Evolutionary conservation across 495 filamentous ascomycete species (phyloP), one percentile per base, ranked within the genome.

Genomic region (Penicillium robsamsonii): DNA sequence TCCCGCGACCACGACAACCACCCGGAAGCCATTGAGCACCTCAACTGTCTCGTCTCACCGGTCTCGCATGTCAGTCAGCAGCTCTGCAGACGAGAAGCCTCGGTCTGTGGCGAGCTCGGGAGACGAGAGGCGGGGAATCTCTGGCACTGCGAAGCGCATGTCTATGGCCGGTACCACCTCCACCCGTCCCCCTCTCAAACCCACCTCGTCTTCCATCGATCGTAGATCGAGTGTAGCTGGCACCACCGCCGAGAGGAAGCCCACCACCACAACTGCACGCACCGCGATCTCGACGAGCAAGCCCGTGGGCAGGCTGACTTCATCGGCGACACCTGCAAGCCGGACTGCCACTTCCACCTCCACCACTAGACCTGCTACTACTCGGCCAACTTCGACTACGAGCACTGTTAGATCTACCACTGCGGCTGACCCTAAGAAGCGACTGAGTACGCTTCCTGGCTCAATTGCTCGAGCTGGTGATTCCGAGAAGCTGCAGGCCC

Each of bases 11-110:
- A 75, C 75, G 2, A 63, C 73, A 4, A 67, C 70, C 12, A 57
- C 60, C n/a, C 73, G 76, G 27, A 75, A 73, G 53, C 70, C 73
- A 1, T 57, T 74, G 56, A 69, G 70, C 57, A 70, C 64, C 15
- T 70, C 76, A 4, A 76, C 74, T 10, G 68, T 71, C 20, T 66
- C 75, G 31, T 71, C 73, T 25, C 76, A 79, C 40, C 70, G 75
- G 13, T 75, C 76, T 31, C 74, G 74, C 6, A 69, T 71, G 6
- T 79, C 76, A 5, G 61, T 78, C 45, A 76, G 74, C 57, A 78
- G 76, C 61, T 78, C 75, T n/a, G 75, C 75, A 6, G 76, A 79
- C 56, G 76, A 79, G 55, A 79, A 76, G 55, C 58, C 72, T 30
- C 68, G 70, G 4, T 77, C 73, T 15, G 59, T 75, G 50, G 68